Evolutionary conservation across 192 early-diverging fungal genomes (phyloP).

Genomic region (Mortierella alpina): DNA sequence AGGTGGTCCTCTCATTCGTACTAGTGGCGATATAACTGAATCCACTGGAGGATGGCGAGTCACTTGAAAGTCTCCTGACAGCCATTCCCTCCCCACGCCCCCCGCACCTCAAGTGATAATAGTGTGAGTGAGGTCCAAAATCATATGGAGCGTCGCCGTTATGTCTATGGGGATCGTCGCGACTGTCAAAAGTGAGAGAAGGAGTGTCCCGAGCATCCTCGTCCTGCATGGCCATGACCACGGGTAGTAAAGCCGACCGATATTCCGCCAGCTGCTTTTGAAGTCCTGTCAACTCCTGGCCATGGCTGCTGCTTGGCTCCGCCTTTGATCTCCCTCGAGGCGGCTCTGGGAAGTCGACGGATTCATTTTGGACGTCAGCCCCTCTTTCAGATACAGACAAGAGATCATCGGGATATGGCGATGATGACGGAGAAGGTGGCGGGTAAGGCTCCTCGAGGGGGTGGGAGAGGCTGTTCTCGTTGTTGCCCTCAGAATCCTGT

Average conservation of each 20-base stretch:
- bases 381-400: no score
- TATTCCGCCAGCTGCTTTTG: slow-evolving; percentile 43
- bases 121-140: not conserved
- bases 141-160: not conserved
- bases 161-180: not conserved
- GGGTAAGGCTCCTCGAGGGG: slow-evolving; percentile 9
- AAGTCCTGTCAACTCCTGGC: slow-evolving; percentile 29
- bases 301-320: not conserved
- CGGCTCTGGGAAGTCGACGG: no score
- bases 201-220: not conserved
- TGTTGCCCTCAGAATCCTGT: slow-evolving; percentile 1
- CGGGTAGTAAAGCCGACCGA: slow-evolving; percentile 31
- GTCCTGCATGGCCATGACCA: slow-evolving; percentile 34
- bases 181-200: not conserved
- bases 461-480: slow-evolving; percentile 18
- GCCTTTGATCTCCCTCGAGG: not conserved
- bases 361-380: no score
- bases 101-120: not conserved
- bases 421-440: not conserved
- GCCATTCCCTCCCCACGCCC: no score
- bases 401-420: no score
- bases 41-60: no score
- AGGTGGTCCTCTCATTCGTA: no score
- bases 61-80: no score
- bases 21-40: no score